These are phyloP conservation scores for Pholiota conissans DNA, from an alignment of 768 basidiomycete genomes.

Conservation along the genomic window DNA sequence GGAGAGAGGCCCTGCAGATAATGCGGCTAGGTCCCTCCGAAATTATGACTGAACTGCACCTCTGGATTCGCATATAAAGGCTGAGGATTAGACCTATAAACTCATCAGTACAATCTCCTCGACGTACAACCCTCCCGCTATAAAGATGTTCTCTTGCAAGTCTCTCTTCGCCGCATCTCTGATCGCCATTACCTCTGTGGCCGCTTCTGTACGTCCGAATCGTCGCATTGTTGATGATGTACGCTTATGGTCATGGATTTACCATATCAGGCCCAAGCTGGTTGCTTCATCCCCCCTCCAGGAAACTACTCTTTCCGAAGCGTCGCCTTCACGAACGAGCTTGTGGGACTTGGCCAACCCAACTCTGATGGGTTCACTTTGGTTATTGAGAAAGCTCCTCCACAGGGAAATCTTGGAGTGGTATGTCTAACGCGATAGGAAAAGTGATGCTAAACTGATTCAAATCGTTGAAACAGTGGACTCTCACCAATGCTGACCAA, in stretches of 20 bases:
- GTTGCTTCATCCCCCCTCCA: slow-evolving; percentile 3
- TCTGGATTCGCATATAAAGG: background rate
- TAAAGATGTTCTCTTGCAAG: slow-evolving; percentile 8
- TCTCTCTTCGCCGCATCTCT: background rate
- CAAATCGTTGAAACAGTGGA: slow-evolving; percentile 3
- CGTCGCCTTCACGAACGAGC: slow-evolving; percentile 5
- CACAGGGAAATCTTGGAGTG: slow-evolving; percentile 10
- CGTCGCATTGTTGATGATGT: background rate
- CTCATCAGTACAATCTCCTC: background rate
- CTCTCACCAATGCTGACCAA: slow-evolving; percentile 10
- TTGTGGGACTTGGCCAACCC: slow-evolving; percentile 5
- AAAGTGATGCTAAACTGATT: background rate
- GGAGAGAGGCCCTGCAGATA: background rate
- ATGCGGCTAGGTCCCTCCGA: background rate
- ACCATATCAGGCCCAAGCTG: background rate
- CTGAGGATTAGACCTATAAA: background rate
- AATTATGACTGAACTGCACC: background rate
- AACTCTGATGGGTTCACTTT: background rate
- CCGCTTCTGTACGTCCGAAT: background rate
- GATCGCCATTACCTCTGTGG: background rate
- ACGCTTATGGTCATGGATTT: background rate
- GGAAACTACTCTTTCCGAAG: slow-evolving; percentile 12
- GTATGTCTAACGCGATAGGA: no score
- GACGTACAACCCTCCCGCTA: background rate
- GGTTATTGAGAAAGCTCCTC: slow-evolving; percentile 6